Evolutionary conservation across 495 filamentous ascomycete species (phyloP).

Genomic region (Penicillium coffeae): DNA sequence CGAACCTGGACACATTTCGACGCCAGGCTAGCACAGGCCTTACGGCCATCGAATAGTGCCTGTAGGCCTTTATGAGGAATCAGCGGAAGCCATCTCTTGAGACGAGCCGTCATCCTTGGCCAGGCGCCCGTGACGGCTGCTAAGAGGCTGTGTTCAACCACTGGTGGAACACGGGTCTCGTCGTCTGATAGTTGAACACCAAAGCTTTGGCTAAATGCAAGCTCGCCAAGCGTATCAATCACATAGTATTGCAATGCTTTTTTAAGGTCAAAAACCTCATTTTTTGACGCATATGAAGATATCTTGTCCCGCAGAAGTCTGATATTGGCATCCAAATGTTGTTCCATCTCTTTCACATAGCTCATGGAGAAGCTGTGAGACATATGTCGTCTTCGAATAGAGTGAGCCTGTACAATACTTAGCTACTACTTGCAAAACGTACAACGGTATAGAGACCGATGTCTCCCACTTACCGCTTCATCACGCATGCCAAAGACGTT

Average conservation of each 20-base stretch:
- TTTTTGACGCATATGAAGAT: not conserved
- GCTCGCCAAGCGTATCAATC: constrained; percentile 6
- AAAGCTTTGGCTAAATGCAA: constrained; percentile 11
- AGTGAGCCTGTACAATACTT: constrained; percentile 5
- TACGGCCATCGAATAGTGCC: constrained; percentile 4
- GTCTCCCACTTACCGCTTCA: constrained; percentile 7
- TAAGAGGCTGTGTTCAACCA: constrained; percentile 9
- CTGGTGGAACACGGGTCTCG: constrained; percentile 5
- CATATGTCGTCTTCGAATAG: constrained; percentile 10
- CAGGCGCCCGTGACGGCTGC: constrained; percentile 11
- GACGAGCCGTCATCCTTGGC: constrained; percentile 6
- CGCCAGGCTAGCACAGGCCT: constrained; percentile 8
- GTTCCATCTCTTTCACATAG: constrained; percentile 13
- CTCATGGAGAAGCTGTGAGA: constrained; percentile 11
- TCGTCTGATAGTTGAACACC: constrained; percentile 7
- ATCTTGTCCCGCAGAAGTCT: constrained; percentile 7
- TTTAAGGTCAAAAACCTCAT: constrained; percentile 7
- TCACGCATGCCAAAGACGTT: constrained; percentile 11
- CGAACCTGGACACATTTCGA: constrained; percentile 5
- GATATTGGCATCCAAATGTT: constrained; percentile 7
- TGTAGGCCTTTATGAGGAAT: constrained; percentile 8
- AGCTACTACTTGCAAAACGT: too few species aligned
- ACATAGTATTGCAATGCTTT: constrained; percentile 7
- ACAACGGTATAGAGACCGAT: too few species aligned
- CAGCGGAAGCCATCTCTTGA: constrained; percentile 9